Evolutionary conservation across 164 flowering plant species (phyloP), one percentile per base, ranked within the genome.

Genomic region (Tetracentron sinense): DNA sequence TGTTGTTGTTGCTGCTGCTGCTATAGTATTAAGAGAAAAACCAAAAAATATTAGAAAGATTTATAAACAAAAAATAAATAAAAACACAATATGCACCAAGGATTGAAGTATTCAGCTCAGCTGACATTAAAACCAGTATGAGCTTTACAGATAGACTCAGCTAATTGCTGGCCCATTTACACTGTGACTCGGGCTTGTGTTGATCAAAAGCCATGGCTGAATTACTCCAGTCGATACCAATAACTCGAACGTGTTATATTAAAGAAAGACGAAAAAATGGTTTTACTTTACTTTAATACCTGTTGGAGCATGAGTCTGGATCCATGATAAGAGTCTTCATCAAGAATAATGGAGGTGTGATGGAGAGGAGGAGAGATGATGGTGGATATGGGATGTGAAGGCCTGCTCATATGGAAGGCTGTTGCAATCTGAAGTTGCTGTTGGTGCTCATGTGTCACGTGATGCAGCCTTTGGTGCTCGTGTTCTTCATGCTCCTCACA

Each of bases 361-460:
- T 79, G 80, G 44, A 78, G 92, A 48, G 89, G 84, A 21, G 93
- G 86, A 56, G 93, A 65, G 52, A 89, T 80, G 62, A 90, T 81
- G 65, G 83, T 74, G 26, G 97, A 84, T 70, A 86, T 79, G 22
- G 97, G 79, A 70, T 79, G 84, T 14, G 90, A 77, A 49, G 94
- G 94, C 67, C 81, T 77, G 79, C 76, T 87, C 65, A 89, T 72
- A 61, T 90, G 93, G 79, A 78, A 88, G 19, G 93, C 87, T 10
- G 93, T 74, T 27, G 87, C 73, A 19, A 77, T 63, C 33, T 58
- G 72, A 23, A 58, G 73, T 16, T 55, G 69, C 7, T 54, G 57
- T 27, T 54, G 57, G 31, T 12, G 42, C 63, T 71, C 72, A 56
- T 55, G 74, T 21, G 59, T 61, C 68, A 72, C 25, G 25, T 68